phyloP scores from a whole-genome alignment of 2,329 filamentous ascomycete genomes.

The Diaporthe capsici region DNA sequence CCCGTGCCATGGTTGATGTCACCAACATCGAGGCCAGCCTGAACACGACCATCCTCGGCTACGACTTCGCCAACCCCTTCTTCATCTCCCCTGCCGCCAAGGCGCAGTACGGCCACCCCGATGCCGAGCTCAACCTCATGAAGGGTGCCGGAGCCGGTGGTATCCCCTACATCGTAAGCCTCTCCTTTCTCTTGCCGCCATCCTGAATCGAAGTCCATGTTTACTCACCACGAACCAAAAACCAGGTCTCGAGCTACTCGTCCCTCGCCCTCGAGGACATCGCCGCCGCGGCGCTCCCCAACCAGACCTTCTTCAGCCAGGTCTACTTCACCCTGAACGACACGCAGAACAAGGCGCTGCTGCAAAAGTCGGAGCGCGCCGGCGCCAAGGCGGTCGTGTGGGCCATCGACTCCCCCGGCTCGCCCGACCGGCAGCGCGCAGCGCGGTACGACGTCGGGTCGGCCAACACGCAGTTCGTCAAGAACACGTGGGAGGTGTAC shows the following conservation, averaged over 20 bases:
- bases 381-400: slow-evolving; percentile 56
- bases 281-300: slow-evolving; percentile 49
- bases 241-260: slow-evolving; percentile 53
- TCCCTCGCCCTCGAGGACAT: slow-evolving; percentile 55
- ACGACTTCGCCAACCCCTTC: slow-evolving; percentile 68
- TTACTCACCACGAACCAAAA: background rate
- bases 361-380: slow-evolving; percentile 50
- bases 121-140: slow-evolving; percentile 65
- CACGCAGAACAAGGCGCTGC: slow-evolving; percentile 50
- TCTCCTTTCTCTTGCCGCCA: background rate
- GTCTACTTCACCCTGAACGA: slow-evolving; percentile 52
- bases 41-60: slow-evolving; percentile 63
- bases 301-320: slow-evolving; percentile 55
- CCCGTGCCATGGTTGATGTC: slow-evolving; percentile 65
- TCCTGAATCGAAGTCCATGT: background rate
- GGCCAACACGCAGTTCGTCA: slow-evolving; percentile 43
- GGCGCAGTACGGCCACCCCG: slow-evolving; percentile 59
- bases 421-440: slow-evolving; percentile 57
- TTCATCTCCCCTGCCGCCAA: slow-evolving; percentile 66
- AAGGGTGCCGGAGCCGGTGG: slow-evolving; percentile 62
- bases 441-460: slow-evolving; percentile 56
- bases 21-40: slow-evolving; percentile 58
- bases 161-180: slow-evolving; percentile 63
- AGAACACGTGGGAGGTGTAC: slow-evolving; percentile 54
- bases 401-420: slow-evolving; percentile 57